Base-by-base conservation (phyloP, 805 yeast genomes). In the Saccharomycopsis fibuligera region DNA sequence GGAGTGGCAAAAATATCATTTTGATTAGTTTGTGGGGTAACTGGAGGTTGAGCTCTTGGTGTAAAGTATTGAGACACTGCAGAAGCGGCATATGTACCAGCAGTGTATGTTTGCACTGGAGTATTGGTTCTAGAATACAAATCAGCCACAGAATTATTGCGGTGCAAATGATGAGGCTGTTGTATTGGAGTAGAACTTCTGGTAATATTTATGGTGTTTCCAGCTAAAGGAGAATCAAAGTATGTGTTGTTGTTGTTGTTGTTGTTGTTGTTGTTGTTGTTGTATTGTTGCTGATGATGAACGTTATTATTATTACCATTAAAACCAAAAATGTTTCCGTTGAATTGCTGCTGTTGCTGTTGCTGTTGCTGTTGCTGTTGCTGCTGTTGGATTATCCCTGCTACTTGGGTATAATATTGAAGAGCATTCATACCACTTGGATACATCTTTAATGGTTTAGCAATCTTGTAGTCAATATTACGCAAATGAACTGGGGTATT, bases 111-210 rank as follows among this genome's bases (percentile, higher is more conserved):
- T 16, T 45, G 48, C 12, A 48, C 30, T 37, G 54, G 54, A 33
- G 51, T 51, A 3, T 47, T 45, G 25, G 46, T 22, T 30, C 54
- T 45, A 19, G 43, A 41, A 38, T 35, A 50, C 12, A 49, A 35
- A 25, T 38, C 47, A 14, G 41, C 22, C 5, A 42, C 41, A 17
- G 45, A 38, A 5, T 38, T 37, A 2, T 22, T n/a, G 29, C 44
- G 29, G 16, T 29, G 37, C 23, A 39, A 23, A 5, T 8, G n/a
- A n/a, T n/a, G n/a, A n/a, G n/a, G n/a, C n/a, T n/a, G 12, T 36
- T 31, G 47, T 6, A 41, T 17, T 17, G 50, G 50, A 25, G 50
- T 47, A 10, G 44, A 23, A 27, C 45, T 41, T 47, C 50, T 47
- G 5, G 50, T 37, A n/a, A n/a, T n/a, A n/a, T n/a, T n/a, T n/a